These are phyloP conservation scores for Phoma sp. DNA, from an alignment of 2,329 filamentous ascomycete species.

Conservation along the genomic window DNA sequence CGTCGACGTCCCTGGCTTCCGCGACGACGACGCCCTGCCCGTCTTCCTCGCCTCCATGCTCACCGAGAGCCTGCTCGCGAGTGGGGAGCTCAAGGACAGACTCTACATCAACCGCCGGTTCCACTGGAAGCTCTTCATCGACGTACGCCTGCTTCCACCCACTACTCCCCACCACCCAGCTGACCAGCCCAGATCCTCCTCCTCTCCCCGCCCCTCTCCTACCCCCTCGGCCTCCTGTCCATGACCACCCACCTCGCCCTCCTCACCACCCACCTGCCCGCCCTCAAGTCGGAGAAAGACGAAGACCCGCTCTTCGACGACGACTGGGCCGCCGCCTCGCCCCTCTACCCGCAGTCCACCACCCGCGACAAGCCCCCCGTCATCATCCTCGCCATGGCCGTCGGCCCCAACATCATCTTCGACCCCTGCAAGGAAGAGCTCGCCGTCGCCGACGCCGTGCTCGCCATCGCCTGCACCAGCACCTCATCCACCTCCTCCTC, in stretches of 20 bases:
- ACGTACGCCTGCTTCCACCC: slow-evolving; percentile 47
- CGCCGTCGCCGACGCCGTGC: slow-evolving; percentile 85
- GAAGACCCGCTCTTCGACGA: slow-evolving; percentile 98
- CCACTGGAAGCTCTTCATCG: slow-evolving; percentile 96
- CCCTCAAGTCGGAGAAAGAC: slow-evolving; percentile 84
- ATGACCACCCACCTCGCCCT: slow-evolving; percentile 93
- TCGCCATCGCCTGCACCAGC: slow-evolving; percentile 78
- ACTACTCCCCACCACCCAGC: background rate
- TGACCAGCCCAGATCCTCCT: slow-evolving; percentile 67
- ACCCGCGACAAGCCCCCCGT: slow-evolving; percentile 72
- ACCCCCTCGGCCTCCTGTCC: slow-evolving; percentile 90
- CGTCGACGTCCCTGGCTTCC: slow-evolving; percentile 87
- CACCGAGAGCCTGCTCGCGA: slow-evolving; percentile 80
- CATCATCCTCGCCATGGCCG: slow-evolving; percentile 86
- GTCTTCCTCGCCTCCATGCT: slow-evolving; percentile 89
- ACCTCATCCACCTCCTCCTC: slow-evolving; percentile 30
- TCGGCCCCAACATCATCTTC: slow-evolving; percentile 89
- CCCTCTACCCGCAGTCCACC: slow-evolving; percentile 68
- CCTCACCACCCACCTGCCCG: slow-evolving; percentile 82
- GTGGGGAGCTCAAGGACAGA: slow-evolving; percentile 69
- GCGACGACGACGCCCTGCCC: slow-evolving; percentile 89
- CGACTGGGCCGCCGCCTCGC: slow-evolving; percentile 87
- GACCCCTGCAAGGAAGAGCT: slow-evolving; percentile 92
- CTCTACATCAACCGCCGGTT: slow-evolving; percentile 89
- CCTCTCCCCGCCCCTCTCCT: slow-evolving; percentile 90